phyloP scores from a whole-genome alignment of 2,329 filamentous ascomycete species.

The Lomentospora prolificans region DNA sequence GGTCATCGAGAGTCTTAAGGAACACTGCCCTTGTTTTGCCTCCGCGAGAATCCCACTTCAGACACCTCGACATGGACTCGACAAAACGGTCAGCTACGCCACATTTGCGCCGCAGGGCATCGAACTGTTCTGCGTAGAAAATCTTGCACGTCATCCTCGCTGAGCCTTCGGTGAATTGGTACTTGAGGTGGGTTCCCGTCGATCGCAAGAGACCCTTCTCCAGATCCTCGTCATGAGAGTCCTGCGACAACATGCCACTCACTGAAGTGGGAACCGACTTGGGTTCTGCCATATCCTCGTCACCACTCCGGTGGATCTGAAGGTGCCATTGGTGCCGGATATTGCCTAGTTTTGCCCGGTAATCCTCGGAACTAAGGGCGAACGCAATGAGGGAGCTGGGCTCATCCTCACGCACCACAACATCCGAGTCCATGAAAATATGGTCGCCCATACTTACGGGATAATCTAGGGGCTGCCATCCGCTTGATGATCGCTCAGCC shows the following conservation, averaged over 20 bases:
- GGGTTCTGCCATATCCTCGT: conserved; percentile 4
- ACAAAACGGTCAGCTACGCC: conserved; percentile 89
- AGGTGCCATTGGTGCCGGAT: conserved; percentile 31
- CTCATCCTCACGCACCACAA: conserved; percentile 95
- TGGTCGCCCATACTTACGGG: conserved; percentile 82
- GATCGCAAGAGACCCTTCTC: conserved; percentile 76
- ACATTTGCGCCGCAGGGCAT: conserved; percentile 85
- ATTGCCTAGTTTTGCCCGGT: conserved; percentile 65
- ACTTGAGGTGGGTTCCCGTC: conserved; percentile 89
- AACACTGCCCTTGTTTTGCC: conserved; percentile 98
- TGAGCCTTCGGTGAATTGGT: conserved; percentile 88
- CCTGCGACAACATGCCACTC: not conserved
- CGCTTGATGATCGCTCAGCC: conserved; percentile 93
- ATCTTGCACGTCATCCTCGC: conserved; percentile 97
- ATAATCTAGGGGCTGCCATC: conserved; percentile 88
- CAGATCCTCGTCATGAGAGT: conserved; percentile 55
- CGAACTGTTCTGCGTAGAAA: conserved; percentile 96
- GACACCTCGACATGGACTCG: conserved; percentile 86
- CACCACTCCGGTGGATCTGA: conserved; percentile 10
- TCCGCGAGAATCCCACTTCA: conserved; percentile 97
- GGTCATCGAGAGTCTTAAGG: conserved; percentile 89
- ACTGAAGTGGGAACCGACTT: not conserved
- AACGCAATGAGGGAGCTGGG: conserved; percentile 94
- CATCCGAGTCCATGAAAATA: conserved; percentile 92
- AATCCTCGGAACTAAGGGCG: conserved; percentile 79